phyloP scores from a whole-genome alignment of 2,329 filamentous ascomycete genomes.

The Colletotrichum spinosum region DNA sequence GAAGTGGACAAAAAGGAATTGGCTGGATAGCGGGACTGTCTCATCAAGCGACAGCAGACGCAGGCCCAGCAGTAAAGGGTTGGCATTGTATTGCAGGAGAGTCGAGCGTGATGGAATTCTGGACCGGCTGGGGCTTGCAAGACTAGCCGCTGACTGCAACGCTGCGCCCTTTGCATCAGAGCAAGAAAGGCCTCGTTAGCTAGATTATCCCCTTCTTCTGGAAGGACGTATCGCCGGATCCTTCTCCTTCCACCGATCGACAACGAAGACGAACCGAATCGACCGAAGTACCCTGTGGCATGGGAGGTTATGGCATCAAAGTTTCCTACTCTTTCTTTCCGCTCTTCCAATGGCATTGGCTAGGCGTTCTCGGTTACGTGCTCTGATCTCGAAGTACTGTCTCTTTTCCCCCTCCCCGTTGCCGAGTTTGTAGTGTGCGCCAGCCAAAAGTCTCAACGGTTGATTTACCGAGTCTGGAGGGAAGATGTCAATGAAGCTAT shows the following conservation, averaged over 20 bases:
- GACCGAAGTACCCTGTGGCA: constrained; percentile 3
- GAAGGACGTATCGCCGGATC: not conserved
- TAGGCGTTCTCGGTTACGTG: constrained; percentile 38
- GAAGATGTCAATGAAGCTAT: constrained; percentile 9
- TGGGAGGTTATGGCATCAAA: constrained; percentile 14
- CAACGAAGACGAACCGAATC: constrained; percentile 18
- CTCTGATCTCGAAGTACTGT: constrained; percentile 17
- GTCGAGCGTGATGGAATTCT: too few relatives aligned
- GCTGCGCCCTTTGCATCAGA: constrained; percentile 42
- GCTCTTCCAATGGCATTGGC: constrained; percentile 35
- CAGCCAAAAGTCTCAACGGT: constrained; percentile 6
- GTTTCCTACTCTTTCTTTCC: constrained; percentile 16
- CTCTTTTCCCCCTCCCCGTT: constrained; percentile 12
- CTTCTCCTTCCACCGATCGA: not conserved
- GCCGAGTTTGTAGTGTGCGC: constrained; percentile 15
- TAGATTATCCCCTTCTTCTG: constrained; percentile 38
- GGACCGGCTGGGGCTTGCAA: not conserved
- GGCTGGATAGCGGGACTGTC: too few relatives aligned
- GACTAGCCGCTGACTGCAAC: constrained; percentile 32
- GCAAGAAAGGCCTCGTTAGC: constrained; percentile 55
- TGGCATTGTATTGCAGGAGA: too few relatives aligned
- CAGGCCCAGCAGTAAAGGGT: too few relatives aligned
- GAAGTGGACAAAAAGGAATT: too few relatives aligned
- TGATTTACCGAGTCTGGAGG: not conserved
- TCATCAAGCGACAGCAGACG: too few relatives aligned